Conservation (phyloP, 1,139 yeast species). For the Hansenula anomala region DNA sequence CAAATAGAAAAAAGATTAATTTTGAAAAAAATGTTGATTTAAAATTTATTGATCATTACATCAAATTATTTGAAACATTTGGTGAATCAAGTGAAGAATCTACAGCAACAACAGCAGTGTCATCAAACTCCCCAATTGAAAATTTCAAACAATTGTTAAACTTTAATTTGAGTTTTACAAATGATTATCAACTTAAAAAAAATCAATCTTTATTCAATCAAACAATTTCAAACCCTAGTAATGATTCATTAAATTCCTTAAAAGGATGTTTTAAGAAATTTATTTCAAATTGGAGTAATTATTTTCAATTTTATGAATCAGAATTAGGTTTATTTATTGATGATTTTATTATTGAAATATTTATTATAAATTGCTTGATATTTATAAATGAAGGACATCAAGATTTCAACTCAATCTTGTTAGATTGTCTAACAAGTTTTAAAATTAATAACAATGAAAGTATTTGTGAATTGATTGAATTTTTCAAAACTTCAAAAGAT, state of each 20-base stretch:
- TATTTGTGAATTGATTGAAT: not conserved
- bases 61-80: slow-evolving; percentile 8
- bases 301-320: not conserved
- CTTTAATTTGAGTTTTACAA: not conserved
- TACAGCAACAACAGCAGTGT: no score
- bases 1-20: slow-evolving; percentile 20
- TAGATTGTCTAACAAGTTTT: not conserved
- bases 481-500: not conserved
- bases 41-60: slow-evolving; percentile 13
- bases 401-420: slow-evolving; percentile 1
- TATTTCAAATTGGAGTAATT: not conserved
- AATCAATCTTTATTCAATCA: not conserved
- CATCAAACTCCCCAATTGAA: no score
- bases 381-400: slow-evolving; percentile 3
- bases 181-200: not conserved
- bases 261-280: not conserved
- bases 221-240: not conserved
- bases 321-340: slow-evolving; percentile 1
- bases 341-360: not conserved
- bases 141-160: not conserved
- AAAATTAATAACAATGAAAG: not conserved
- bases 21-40: slow-evolving; percentile 17
- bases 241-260: not conserved
- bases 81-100: not conserved
- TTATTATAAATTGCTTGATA: slow-evolving; percentile 2